A percentile compares a stretch with the other conserved stretches of the same genome.
Conservation (phyloP, 768 basidiomycete genomes). For the Coprinopsis cinerea region DNA sequence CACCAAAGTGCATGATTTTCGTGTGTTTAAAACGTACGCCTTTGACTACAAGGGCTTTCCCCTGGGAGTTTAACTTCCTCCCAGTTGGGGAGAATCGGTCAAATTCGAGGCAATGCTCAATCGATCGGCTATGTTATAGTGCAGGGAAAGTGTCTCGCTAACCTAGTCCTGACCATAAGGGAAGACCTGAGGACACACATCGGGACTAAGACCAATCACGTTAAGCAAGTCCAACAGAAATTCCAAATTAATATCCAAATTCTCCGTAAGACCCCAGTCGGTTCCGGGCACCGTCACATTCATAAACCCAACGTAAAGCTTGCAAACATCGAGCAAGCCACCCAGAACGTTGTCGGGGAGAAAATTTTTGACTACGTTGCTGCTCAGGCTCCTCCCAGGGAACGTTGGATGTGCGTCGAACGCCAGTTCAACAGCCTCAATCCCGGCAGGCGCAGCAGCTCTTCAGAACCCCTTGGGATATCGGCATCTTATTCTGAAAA, state of each 20-base stretch:
- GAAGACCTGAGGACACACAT: conserved; percentile 11
- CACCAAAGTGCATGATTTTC: no score
- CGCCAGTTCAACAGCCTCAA: not conserved
- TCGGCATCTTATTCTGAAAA: no score
- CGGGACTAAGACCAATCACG: no score
- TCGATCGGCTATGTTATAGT: no score
- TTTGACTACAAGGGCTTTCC: no score
- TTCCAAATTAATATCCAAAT: not conserved
- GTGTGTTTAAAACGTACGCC: no score
- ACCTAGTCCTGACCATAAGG: conserved; percentile 11
- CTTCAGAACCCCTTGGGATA: not conserved
- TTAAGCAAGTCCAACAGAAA: not conserved
- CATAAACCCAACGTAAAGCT: not conserved
- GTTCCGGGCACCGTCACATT: not conserved
- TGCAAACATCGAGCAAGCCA: not conserved
- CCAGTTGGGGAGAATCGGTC: no score
- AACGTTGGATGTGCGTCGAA: not conserved
- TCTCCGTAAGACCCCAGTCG: not conserved
- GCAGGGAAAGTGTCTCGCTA: no score
- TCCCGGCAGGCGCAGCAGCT: not conserved
- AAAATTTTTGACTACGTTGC: not conserved
- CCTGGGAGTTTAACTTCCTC: no score
- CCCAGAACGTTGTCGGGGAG: not conserved
- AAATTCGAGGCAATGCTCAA: no score
- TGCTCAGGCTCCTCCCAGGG: not conserved